Percentiles rank a stretch among this genome's conserved stretches.
These are phyloP conservation scores for Fusarium sp. DNA, from an alignment of 2,329 filamentous ascomycete species.

Conservation along the genomic window DNA sequence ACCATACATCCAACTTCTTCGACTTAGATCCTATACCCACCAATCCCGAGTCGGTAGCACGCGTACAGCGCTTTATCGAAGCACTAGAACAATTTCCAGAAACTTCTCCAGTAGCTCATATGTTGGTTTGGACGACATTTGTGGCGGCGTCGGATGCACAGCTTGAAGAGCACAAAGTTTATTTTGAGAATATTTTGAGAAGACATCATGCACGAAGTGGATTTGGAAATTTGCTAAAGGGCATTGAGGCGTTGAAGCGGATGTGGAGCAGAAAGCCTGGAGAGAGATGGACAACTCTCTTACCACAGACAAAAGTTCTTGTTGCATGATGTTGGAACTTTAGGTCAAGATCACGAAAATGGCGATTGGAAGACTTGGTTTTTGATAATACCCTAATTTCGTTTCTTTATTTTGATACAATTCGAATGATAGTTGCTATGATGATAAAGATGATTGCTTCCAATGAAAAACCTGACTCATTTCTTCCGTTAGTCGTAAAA, in stretches of 20 bases:
- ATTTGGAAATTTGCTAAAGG: conserved; percentile 41
- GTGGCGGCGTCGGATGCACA: conserved; percentile 41
- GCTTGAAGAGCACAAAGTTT: conserved; percentile 40
- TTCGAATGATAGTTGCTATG: neutral
- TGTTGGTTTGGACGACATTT: conserved; percentile 45
- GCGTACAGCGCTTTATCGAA: conserved; percentile 42
- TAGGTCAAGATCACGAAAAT: neutral
- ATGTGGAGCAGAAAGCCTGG: conserved; percentile 38
- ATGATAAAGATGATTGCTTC: no score
- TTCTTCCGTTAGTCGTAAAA: accelerated
- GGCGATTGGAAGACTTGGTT: neutral
- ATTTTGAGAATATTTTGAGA: conserved; percentile 33
- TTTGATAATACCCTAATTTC: conserved; percentile 20
- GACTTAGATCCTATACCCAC: neutral
- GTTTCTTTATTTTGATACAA: accelerated
- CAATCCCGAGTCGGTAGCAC: conserved; percentile 18
- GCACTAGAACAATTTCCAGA: conserved; percentile 34
- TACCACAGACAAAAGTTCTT: conserved; percentile 39
- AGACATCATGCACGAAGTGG: conserved; percentile 37
- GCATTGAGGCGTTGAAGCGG: conserved; percentile 34
- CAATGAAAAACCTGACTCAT: accelerated
- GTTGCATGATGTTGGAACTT: conserved; percentile 39
- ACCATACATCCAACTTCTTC: conserved; percentile 26
- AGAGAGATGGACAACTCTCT: conserved; percentile 41
- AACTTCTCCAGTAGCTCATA: conserved; percentile 35